Percentiles rank a stretch among this genome's conserved stretches.
These are phyloP conservation scores for Intubia oerlemansii DNA, from an alignment of 2,329 filamentous ascomycete species.

Conservation along the genomic window DNA sequence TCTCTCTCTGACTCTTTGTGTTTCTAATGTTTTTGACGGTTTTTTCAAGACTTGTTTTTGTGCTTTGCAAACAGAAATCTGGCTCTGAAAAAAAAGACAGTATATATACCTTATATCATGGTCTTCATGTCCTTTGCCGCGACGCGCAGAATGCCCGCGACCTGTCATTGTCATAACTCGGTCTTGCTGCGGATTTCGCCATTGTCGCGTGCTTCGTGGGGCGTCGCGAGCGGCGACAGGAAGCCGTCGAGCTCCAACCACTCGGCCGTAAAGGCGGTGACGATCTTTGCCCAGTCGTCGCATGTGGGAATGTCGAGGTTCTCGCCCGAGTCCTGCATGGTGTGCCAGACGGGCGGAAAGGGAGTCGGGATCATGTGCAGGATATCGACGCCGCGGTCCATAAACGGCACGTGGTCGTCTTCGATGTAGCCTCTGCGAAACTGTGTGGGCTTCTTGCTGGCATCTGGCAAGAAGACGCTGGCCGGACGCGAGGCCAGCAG, in stretches of 20 bases:
- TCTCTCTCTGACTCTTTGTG: too few species aligned
- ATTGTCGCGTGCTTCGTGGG: background rate
- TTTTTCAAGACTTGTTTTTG: too few species aligned
- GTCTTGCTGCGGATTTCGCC: too few species aligned
- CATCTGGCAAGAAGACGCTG: conserved; percentile 44
- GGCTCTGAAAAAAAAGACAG: too few species aligned
- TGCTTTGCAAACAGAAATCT: too few species aligned
- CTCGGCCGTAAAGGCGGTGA: conserved; percentile 69
- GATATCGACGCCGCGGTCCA: conserved; percentile 66
- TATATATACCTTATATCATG: too few species aligned
- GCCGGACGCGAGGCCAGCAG: conserved; percentile 25
- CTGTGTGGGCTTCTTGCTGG: conserved; percentile 25
- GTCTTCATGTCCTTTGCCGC: too few species aligned
- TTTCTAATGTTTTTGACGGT: too few species aligned
- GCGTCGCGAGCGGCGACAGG: background rate
- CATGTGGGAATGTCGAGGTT: conserved; percentile 65
- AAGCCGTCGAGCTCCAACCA: conserved; percentile 56
- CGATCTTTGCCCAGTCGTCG: conserved; percentile 70
- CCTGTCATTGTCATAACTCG: conserved; percentile 8
- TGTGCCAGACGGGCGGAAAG: conserved; percentile 79
- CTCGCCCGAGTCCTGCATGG: conserved; percentile 57
- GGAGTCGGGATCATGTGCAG: conserved; percentile 72
- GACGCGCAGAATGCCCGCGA: too few species aligned
- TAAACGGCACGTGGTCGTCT: conserved; percentile 87
- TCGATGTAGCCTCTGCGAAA: conserved; percentile 35